phyloP scores from a whole-genome alignment of 768 basidiomycete species.

The Pleurotus giganteus region DNA sequence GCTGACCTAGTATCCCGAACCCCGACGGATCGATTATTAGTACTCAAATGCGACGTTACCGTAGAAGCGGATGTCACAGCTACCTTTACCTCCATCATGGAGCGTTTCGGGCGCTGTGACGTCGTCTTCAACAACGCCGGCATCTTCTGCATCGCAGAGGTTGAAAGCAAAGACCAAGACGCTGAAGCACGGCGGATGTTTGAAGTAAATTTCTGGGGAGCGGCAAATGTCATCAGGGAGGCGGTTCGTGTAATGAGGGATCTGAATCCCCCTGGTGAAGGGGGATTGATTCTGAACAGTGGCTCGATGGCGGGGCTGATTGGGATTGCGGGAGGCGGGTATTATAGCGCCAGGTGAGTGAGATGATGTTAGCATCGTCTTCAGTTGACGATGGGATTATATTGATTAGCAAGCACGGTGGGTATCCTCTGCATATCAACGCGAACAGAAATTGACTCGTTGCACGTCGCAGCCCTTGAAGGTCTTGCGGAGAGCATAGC shows the following conservation, averaged over 20 bases:
- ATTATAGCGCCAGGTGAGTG: constrained; percentile 22
- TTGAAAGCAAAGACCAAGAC: constrained; percentile 18
- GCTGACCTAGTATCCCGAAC: constrained; percentile 25
- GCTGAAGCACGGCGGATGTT: constrained; percentile 19
- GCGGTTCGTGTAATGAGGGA: constrained; percentile 35
- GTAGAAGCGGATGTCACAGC: constrained; percentile 14
- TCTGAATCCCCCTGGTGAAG: constrained; percentile 30
- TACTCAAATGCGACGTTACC: constrained; percentile 37
- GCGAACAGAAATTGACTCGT: background rate
- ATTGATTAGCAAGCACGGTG: constrained; percentile 4
- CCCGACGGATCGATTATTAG: constrained; percentile 27
- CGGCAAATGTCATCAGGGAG: constrained; percentile 25
- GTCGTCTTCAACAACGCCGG: constrained; percentile 20
- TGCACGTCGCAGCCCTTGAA: constrained; percentile 24
- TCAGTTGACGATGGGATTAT: background rate
- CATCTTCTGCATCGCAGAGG: constrained; percentile 17
- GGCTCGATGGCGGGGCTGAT: constrained; percentile 25
- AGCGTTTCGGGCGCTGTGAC: constrained; percentile 16
- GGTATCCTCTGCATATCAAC: background rate
- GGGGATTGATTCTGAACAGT: constrained; percentile 30
- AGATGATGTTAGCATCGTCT: background rate
- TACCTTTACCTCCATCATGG: constrained; percentile 9
- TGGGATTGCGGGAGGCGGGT: constrained; percentile 3
- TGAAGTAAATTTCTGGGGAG: constrained; percentile 30
- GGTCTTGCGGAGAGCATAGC: constrained; percentile 25